These are phyloP conservation scores for Syzygium oleosum DNA, from an alignment of 345 rosid species.

Conservation along the genomic window DNA sequence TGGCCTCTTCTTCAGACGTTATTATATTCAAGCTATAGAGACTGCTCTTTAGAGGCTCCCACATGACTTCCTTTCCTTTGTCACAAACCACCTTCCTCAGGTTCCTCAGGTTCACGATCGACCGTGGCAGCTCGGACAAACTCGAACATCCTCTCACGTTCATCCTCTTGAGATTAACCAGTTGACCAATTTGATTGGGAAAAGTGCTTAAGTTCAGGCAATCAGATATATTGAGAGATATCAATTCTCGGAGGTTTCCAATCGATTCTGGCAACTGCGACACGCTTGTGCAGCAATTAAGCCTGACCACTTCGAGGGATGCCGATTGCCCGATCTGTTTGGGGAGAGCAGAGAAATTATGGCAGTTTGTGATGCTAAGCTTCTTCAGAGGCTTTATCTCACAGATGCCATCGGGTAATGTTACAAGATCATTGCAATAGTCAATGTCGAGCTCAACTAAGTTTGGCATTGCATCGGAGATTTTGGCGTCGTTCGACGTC, in stretches of 20 bases:
- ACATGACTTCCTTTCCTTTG: conserved; percentile 29
- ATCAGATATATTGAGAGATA: conserved; percentile 39
- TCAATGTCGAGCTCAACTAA: conserved; percentile 44
- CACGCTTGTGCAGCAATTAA: conserved; percentile 38
- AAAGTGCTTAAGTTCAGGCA: conserved; percentile 24
- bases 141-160: conserved; percentile 35
- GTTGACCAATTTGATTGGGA: conserved; percentile 30
- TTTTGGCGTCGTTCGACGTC: not conserved
- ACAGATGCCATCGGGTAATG: conserved; percentile 23
- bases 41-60: conserved; percentile 19
- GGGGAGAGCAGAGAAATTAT: conserved; percentile 30
- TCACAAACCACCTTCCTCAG: conserved; percentile 39
- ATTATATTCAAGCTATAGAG: not conserved
- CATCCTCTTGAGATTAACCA: conserved; percentile 27
- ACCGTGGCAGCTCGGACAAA: conserved; percentile 19
- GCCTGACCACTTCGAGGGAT: conserved; percentile 27
- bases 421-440: conserved; percentile 30
- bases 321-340: conserved; percentile 24
- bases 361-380: conserved; percentile 55
- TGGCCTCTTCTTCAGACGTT: not conserved
- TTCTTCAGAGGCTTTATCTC: conserved; percentile 22
- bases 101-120: conserved; percentile 24
- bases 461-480: conserved; percentile 18
- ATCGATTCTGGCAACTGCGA: conserved; percentile 28
- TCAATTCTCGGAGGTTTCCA: conserved; percentile 17